These are phyloP conservation scores for Ustilago shanxiensis DNA, from an alignment of 1,284 basidiomycete genomes.

Conservation along the genomic window DNA sequence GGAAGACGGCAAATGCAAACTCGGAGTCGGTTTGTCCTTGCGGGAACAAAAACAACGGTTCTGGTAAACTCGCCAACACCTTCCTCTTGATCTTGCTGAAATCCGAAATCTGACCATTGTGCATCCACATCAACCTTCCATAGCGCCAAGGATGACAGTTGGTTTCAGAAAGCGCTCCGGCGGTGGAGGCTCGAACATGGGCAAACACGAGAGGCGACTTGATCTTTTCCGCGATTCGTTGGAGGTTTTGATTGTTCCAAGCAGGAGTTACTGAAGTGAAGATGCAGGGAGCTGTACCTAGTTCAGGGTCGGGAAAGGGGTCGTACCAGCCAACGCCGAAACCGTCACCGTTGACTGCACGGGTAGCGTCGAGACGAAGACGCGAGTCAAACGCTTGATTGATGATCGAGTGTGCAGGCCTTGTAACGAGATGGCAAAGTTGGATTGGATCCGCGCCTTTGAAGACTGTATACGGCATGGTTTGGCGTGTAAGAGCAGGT, in stretches of 20 bases:
- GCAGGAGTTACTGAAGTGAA: conserved; percentile 90
- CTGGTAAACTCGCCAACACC: conserved; percentile 54
- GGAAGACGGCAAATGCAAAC: conserved; percentile 64
- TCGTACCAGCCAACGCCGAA: conserved; percentile 88
- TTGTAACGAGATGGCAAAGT: conserved; percentile 79
- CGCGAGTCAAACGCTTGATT: conserved; percentile 68
- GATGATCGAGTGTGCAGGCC: conserved; percentile 89
- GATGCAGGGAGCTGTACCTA: conserved; percentile 79
- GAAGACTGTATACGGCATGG: conserved; percentile 55
- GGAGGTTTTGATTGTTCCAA: conserved; percentile 68
- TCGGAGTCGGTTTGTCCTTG: conserved; percentile 67
- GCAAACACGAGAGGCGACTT: conserved; percentile 66
- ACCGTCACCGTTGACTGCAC: conserved; percentile 80
- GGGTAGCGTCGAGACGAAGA: conserved; percentile 71
- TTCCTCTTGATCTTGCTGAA: conserved; percentile 62
- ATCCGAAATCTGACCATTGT: conserved; percentile 65
- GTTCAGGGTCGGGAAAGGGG: conserved; percentile 45
- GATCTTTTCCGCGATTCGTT: conserved; percentile 66
- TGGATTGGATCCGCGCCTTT: conserved; percentile 60
- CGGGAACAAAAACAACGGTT: conserved; percentile 61
- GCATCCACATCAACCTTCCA: conserved; percentile 68
- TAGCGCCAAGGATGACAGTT: conserved; percentile 68
- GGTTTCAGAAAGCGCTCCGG: conserved; percentile 64
- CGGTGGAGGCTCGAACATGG: conserved; percentile 62
- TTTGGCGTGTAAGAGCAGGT: too few relatives aligned